Evolutionary conservation across 2,329 filamentous ascomycete species (phyloP).

Genomic region (Aspergillus arachidicola): DNA sequence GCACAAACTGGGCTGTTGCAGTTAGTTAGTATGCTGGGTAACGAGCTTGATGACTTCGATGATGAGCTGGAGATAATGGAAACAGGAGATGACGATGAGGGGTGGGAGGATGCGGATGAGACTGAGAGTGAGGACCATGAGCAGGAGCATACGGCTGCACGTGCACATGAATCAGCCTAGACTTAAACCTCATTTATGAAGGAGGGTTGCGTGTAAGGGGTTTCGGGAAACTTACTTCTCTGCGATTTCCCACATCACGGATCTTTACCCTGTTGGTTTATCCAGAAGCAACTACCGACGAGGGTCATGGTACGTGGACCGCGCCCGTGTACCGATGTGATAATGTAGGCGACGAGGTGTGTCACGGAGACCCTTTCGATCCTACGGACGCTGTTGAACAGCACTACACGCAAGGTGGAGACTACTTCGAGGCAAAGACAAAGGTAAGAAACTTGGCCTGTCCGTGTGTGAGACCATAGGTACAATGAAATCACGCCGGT

Average conservation of each 20-base stretch:
- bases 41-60: constrained; percentile 21
- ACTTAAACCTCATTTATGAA: neutral
- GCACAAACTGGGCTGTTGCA: constrained; percentile 28
- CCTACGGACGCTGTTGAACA: neutral
- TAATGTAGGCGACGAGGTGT: neutral
- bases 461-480: neutral
- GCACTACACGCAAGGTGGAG: neutral
- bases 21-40: constrained; percentile 30
- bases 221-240: neutral
- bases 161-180: constrained; percentile 2
- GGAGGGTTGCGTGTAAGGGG: neutral
- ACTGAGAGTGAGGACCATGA: constrained; percentile 2
- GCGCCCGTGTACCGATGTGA: neutral
- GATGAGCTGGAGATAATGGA: constrained; percentile 6
- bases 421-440: neutral
- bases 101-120: constrained; percentile 8
- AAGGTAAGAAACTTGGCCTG: neutral
- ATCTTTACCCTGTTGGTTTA: neutral
- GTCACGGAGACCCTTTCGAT: neutral
- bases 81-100: constrained; percentile 1
- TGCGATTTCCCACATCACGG: neutral
- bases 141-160: neutral
- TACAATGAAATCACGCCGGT: neutral
- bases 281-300: neutral
- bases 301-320: neutral